phyloP scores from a whole-genome alignment of 2,329 filamentous ascomycete species.

The Fusarium burgessii region DNA sequence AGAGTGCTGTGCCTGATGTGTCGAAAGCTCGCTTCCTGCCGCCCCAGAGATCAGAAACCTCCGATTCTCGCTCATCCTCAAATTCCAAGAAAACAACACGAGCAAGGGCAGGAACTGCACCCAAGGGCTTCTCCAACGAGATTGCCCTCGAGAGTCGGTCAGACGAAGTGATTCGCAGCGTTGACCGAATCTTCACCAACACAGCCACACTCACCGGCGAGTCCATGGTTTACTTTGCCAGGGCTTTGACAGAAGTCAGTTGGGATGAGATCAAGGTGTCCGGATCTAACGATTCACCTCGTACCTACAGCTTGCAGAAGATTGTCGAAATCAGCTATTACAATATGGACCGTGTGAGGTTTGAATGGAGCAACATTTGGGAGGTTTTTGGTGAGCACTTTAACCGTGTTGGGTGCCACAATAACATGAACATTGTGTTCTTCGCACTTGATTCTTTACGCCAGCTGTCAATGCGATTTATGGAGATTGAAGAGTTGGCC shows the following conservation, averaged over 20 bases:
- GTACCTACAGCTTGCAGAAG: slow-evolving; percentile 97
- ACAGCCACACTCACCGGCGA: slow-evolving; percentile 93
- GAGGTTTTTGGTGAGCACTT: slow-evolving; percentile 98
- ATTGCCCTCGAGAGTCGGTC: slow-evolving; percentile 93
- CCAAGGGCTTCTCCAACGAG: slow-evolving; percentile 77
- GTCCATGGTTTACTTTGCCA: slow-evolving; percentile 95
- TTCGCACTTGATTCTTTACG: slow-evolving; percentile 96
- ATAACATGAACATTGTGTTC: slow-evolving; percentile 96
- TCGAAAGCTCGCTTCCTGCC: slow-evolving; percentile 82
- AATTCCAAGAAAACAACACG: slow-evolving; percentile 65
- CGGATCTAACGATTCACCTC: slow-evolving; percentile 92
- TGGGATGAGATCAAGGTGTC: slow-evolving; percentile 99
- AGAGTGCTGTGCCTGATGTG: slow-evolving; percentile 91
- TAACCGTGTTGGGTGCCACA: slow-evolving; percentile 96
- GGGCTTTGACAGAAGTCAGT: slow-evolving; percentile 92
- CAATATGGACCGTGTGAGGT: slow-evolving; percentile 98
- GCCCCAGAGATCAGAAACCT: slow-evolving; percentile 65
- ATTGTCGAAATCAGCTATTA: slow-evolving; percentile 99
- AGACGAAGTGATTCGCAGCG: slow-evolving; percentile 90
- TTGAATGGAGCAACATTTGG: slow-evolving; percentile 99
- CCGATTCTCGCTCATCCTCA: slow-evolving; percentile 74
- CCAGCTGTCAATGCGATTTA: slow-evolving; percentile 97
- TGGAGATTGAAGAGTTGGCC: slow-evolving; percentile 97
- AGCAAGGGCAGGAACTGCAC: slow-evolving; percentile 66
- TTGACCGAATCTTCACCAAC: slow-evolving; percentile 97